A percentile compares a stretch with the other conserved stretches of the same genome.
Evolutionary conservation across 257 asterid genomes (phyloP).

Genomic region (Plantago elongata): DNA sequence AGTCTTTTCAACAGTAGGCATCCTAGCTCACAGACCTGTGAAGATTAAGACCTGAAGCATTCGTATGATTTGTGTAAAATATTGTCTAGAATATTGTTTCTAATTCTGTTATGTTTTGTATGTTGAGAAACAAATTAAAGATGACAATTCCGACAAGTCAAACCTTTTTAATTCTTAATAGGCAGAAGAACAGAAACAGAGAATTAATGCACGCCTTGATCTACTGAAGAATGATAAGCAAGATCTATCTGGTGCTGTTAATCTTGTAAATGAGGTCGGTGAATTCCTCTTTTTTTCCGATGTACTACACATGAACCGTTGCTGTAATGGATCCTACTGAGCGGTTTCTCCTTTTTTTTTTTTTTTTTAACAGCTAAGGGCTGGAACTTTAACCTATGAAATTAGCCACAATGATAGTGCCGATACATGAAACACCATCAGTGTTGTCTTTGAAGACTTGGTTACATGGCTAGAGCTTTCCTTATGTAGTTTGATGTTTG

Average conservation of each 20-base stretch:
- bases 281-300: background rate
- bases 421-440: background rate
- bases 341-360: slow-evolving; percentile 8
- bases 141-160: background rate
- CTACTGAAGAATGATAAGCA: slow-evolving; percentile 49
- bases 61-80: background rate
- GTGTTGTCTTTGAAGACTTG: background rate
- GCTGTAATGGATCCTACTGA: slow-evolving; percentile 4
- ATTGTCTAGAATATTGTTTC: background rate
- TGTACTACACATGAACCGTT: slow-evolving; percentile 3
- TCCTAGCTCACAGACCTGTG: slow-evolving; percentile 9
- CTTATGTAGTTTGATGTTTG: background rate
- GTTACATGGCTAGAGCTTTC: background rate
- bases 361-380: slow-evolving; percentile 35
- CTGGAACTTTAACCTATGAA: slow-evolving; percentile 24
- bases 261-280: slow-evolving; percentile 42
- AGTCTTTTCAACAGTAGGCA: slow-evolving; percentile 4
- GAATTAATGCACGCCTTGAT: slow-evolving; percentile 47
- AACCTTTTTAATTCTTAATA: slow-evolving; percentile 20
- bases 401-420: slow-evolving; percentile 6
- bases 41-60: background rate
- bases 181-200: slow-evolving; percentile 61
- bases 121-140: background rate
- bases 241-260: slow-evolving; percentile 46
- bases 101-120: background rate